Evolutionary conservation across 1,284 basidiomycete genomes (phyloP).

Genomic region (Fistulina hepatica): DNA sequence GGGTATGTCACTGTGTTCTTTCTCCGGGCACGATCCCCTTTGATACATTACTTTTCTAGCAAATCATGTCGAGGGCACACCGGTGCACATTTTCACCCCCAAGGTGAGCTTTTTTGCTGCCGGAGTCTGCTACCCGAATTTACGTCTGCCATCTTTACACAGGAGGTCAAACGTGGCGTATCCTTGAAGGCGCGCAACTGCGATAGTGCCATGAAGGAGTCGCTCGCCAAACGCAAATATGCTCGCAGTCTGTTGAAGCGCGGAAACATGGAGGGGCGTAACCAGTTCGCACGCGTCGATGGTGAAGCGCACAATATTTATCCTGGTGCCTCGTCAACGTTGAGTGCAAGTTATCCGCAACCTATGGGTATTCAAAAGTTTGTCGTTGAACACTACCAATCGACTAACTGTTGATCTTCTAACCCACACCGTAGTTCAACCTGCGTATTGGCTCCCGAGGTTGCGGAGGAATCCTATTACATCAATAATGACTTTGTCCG

Average conservation of each 20-base stretch:
- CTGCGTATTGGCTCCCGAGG: slow-evolving; percentile 13
- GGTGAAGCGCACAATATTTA: too few species aligned
- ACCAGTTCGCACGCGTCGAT: background rate
- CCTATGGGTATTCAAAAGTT: slow-evolving; percentile 11
- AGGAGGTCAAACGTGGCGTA: too few species aligned
- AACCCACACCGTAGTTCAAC: slow-evolving; percentile 5
- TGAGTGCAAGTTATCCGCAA: slow-evolving; percentile 10
- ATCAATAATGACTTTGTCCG: slow-evolving; percentile 36
- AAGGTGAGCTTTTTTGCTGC: too few species aligned
- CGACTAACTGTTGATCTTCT: background rate
- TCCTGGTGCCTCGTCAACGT: slow-evolving; percentile 7
- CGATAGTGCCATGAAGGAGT: slow-evolving; percentile 14
- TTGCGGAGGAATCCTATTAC: slow-evolving; percentile 24
- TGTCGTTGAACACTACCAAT: background rate
- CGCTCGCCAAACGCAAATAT: slow-evolving; percentile 13
- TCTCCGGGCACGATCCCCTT: too few species aligned
- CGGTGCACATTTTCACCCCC: too few species aligned
- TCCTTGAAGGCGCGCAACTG: slow-evolving; percentile 18
- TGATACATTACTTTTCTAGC: too few species aligned
- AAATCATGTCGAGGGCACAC: too few species aligned
- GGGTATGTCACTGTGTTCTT: too few species aligned
- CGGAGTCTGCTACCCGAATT: too few species aligned
- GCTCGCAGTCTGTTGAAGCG: slow-evolving; percentile 14
- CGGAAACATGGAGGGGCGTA: slow-evolving; percentile 1
- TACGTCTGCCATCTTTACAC: too few species aligned